Conservation (phyloP, 176 grass and related monocot species). For the Melocanna baccifera region DNA sequence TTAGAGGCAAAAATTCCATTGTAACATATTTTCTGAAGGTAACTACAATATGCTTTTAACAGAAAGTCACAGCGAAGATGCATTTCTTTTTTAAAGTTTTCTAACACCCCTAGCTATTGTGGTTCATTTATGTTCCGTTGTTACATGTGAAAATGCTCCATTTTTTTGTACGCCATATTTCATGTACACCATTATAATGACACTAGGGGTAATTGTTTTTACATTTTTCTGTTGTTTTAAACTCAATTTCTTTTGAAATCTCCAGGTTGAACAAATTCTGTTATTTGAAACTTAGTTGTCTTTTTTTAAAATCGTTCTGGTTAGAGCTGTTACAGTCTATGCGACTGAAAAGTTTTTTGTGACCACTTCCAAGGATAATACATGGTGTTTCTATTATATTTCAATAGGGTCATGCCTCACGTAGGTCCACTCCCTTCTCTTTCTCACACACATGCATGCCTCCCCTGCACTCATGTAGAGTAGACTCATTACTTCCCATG, state of each 20-base stretch:
- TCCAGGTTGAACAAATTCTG: conserved; percentile 46
- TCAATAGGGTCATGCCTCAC: conserved; percentile 83
- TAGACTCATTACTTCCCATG: background rate
- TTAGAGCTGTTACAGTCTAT: conserved; percentile 94
- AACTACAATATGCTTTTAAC: background rate
- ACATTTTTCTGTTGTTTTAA: background rate
- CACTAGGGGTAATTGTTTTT: background rate
- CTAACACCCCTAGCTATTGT: background rate
- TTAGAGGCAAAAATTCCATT: background rate
- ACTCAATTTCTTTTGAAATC: background rate
- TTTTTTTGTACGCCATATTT: background rate
- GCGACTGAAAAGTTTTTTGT: conserved; percentile 93
- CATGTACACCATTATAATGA: background rate
- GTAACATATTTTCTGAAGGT: conserved; percentile 15
- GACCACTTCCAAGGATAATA: conserved; percentile 85
- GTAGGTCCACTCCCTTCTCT: conserved; percentile 47
- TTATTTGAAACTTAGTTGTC: background rate
- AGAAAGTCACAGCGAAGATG: background rate
- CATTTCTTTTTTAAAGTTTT: background rate
- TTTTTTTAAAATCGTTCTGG: conserved; percentile 39
- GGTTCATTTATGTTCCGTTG: conserved; percentile 9
- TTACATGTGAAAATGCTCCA: background rate
- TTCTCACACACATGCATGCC: background rate
- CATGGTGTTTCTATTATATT: conserved; percentile 99
- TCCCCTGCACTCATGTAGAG: background rate